phyloP scores from a whole-genome alignment of 129 eudicot genomes.

The Centrapalus pauciflorus region DNA sequence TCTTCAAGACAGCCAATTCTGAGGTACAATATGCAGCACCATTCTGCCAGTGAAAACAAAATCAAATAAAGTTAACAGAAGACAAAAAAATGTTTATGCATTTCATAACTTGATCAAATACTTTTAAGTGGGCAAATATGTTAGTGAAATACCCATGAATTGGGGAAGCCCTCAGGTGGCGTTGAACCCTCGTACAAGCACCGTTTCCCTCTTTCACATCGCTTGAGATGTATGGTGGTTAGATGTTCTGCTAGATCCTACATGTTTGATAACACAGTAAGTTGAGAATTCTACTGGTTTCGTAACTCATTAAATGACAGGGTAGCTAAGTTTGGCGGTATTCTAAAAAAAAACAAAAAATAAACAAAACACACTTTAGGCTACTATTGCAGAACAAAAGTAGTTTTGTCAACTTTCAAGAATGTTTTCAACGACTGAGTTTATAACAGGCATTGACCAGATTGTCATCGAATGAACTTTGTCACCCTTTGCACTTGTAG shows the following conservation, averaged over 20 bases:
- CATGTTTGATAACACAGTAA: slow-evolving; percentile 5
- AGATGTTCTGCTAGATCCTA: slow-evolving; percentile 96
- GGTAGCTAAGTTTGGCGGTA: not conserved
- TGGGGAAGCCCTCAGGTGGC: slow-evolving; percentile 92
- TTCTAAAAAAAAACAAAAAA: not conserved
- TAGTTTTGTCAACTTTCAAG: not conserved
- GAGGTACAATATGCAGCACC: slow-evolving; percentile 88
- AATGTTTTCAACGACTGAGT: no score
- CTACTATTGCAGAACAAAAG: not conserved
- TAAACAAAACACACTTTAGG: not conserved
- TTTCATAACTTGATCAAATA: not conserved
- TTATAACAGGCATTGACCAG: no score
- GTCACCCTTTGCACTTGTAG: no score
- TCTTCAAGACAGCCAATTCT: slow-evolving; percentile 79
- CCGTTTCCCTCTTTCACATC: slow-evolving; percentile 88
- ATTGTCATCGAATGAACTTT: no score
- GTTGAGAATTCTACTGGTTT: not conserved
- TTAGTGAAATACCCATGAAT: slow-evolving; percentile 71
- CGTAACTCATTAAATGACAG: not conserved
- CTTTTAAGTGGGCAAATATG: no score
- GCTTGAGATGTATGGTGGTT: slow-evolving; percentile 80
- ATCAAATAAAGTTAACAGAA: not conserved
- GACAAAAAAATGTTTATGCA: not conserved
- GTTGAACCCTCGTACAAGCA: slow-evolving; percentile 97
- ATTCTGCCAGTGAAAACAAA: slow-evolving; percentile 43